Percentiles rank a stretch among this genome's conserved stretches.
These are phyloP conservation scores for Hypericum perforatum DNA, from an alignment of 345 rosid species.

Conservation along the genomic window DNA sequence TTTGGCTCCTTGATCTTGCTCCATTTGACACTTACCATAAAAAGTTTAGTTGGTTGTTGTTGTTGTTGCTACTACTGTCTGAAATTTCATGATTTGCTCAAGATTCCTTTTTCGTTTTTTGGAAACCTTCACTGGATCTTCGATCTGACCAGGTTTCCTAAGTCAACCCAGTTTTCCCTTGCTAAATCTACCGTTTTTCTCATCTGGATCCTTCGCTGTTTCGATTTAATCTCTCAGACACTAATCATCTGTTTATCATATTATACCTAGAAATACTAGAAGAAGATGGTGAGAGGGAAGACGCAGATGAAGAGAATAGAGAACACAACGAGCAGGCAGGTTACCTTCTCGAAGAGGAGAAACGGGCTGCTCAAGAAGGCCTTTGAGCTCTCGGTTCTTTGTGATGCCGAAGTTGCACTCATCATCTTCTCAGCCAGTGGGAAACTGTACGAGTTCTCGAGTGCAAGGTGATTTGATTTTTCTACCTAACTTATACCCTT, in stretches of 20 bases:
- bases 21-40: too few relatives aligned
- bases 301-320: constrained; percentile 7
- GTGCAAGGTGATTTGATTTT: background rate
- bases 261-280: background rate
- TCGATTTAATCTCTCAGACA: background rate
- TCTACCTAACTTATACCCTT: background rate
- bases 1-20: too few relatives aligned
- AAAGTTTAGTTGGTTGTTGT: too few relatives aligned
- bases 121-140: too few relatives aligned
- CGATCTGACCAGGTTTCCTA: background rate
- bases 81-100: too few relatives aligned
- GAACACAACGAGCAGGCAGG: constrained; percentile 3
- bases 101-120: too few relatives aligned
- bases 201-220: background rate
- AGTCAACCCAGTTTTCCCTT: background rate
- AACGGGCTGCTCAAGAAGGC: constrained; percentile 7
- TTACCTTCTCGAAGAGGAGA: constrained; percentile 3
- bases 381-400: constrained; percentile 6
- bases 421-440: constrained; percentile 1
- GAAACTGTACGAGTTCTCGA: constrained; percentile 4
- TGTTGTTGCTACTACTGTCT: too few relatives aligned
- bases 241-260: too few relatives aligned
- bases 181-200: background rate
- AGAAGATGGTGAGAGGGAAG: constrained; percentile 5
- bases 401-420: constrained; percentile 4